Conservation (phyloP, 345 rosid genomes). For the Zanthoxylum bungeanum region DNA sequence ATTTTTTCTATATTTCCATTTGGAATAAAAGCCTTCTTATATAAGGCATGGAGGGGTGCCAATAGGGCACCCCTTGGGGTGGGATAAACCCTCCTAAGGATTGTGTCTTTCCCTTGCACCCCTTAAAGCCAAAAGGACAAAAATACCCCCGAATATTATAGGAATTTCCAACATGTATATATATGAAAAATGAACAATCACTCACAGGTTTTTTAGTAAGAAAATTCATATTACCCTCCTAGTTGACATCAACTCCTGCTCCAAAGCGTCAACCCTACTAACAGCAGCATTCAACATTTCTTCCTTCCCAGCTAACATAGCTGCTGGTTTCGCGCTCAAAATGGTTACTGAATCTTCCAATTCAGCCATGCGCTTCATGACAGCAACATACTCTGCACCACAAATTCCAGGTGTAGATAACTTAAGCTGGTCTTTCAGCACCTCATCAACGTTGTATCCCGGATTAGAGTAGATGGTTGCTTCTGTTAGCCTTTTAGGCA, state of each 20-base stretch:
- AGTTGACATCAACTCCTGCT: slow-evolving; percentile 75
- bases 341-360: slow-evolving; percentile 62
- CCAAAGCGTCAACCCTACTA: slow-evolving; percentile 59
- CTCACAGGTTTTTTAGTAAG: not conserved
- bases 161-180: too few species aligned
- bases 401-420: slow-evolving; percentile 35
- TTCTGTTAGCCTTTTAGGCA: slow-evolving; percentile 67
- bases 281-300: slow-evolving; percentile 74
- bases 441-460: slow-evolving; percentile 32
- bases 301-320: slow-evolving; percentile 75
- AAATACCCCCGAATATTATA: too few species aligned
- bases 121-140: too few species aligned
- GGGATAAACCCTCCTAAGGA: too few species aligned
- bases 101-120: too few species aligned
- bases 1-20: too few species aligned
- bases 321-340: slow-evolving; percentile 49
- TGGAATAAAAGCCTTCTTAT: too few species aligned
- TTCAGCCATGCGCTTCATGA: slow-evolving; percentile 75
- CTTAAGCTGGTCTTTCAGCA: slow-evolving; percentile 33
- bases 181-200: not conserved
- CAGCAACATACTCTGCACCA: slow-evolving; percentile 49
- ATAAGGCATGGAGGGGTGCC: too few species aligned
- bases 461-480: slow-evolving; percentile 54
- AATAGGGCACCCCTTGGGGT: too few species aligned
- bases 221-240: slow-evolving; percentile 56